Evolutionary conservation across 331 rosid species (phyloP), one percentile per base, ranked within the genome.

Genomic region (Malus hybrid): DNA sequence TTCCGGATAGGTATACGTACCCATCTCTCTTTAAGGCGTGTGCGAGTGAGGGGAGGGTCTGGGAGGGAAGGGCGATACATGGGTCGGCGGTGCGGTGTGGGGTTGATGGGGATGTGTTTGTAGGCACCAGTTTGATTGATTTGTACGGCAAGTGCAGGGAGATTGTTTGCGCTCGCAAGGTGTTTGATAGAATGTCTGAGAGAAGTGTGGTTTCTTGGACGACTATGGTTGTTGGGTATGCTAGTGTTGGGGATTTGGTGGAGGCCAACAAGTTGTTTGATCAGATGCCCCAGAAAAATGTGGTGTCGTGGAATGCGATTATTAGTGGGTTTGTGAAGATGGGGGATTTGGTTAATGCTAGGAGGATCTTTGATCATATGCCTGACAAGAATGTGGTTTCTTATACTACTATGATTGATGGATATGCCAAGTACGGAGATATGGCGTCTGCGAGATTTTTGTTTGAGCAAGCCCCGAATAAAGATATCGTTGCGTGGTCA

Each of bases 161-260:
- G 75, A 69, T 83, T 75, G 59, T 2, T 6, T 83, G 86, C 73
- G 94, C 96, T 4, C 93, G 90, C 12, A 87, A 81, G 82, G 71
- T 90, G 79, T 90, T 93, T 67, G 90, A 90, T 86, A 18, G 44
- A 57, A 85, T 93, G 92, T 20, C 85, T 5, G 62, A 67, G 19
- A 61, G 31, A 59, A 90, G 70, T 86, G 93, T 87, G 62, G 96
- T 93, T 70, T 85, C 96, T 50, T 93, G 94, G 96, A 93, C 64
- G 48, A 90, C 96, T 72, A 75, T 91, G 95, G 83, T 89, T 75
- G 89, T 79, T 78, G 97, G 90, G n/a, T 89, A 87, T 84, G 81
- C 75, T 0, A 56, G 42, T 61, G 82, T 65, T 70, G 93, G 88
- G 78, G 84, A 93, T 74, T 72, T 90, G 22, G 73, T 14, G 71